A percentile compares a stretch with the other conserved stretches of the same genome.
Conservation (phyloP, 2,329 filamentous ascomycete genomes). For the Cercospora janseana region DNA sequence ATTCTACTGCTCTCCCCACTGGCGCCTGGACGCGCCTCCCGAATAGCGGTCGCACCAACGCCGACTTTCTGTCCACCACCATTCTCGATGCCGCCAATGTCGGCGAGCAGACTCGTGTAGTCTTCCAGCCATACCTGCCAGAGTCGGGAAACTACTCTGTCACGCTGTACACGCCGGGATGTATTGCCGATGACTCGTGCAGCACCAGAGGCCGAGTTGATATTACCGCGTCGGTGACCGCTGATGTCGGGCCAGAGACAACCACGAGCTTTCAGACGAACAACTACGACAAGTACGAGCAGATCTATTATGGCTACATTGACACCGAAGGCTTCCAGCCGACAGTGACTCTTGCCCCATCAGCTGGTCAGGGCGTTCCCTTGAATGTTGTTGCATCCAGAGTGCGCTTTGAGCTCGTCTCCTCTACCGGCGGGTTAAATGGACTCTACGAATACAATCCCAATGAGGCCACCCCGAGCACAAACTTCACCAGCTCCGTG, state of each 20-base stretch:
- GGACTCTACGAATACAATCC: slow-evolving; percentile 89
- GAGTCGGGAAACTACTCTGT: slow-evolving; percentile 91
- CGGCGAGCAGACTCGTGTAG: slow-evolving; percentile 62
- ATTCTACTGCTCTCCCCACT: slow-evolving; percentile 58
- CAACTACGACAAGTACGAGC: slow-evolving; percentile 93
- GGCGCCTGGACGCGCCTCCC: slow-evolving; percentile 66
- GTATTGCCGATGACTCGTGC: slow-evolving; percentile 75
- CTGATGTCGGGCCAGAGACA: slow-evolving; percentile 51
- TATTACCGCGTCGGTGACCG: slow-evolving; percentile 68
- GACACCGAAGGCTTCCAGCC: slow-evolving; percentile 77
- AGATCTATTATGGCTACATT: slow-evolving; percentile 81
- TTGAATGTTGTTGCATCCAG: slow-evolving; percentile 86
- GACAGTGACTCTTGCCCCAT: slow-evolving; percentile 74
- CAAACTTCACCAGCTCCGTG: slow-evolving; percentile 67
- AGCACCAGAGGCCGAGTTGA: slow-evolving; percentile 74
- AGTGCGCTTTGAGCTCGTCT: slow-evolving; percentile 72
- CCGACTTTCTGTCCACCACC: slow-evolving; percentile 72
- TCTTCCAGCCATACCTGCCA: slow-evolving; percentile 79
- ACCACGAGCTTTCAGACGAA: slow-evolving; percentile 83
- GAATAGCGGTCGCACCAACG: slow-evolving; percentile 63
- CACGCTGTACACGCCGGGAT: slow-evolving; percentile 89
- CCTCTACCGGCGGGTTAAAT: slow-evolving; percentile 77
- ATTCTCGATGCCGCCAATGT: slow-evolving; percentile 51
- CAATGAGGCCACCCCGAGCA: slow-evolving; percentile 54
- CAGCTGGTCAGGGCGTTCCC: slow-evolving; percentile 60